phyloP scores from a whole-genome alignment of 208 protist species.

The Crithidia fasciculata region DNA sequence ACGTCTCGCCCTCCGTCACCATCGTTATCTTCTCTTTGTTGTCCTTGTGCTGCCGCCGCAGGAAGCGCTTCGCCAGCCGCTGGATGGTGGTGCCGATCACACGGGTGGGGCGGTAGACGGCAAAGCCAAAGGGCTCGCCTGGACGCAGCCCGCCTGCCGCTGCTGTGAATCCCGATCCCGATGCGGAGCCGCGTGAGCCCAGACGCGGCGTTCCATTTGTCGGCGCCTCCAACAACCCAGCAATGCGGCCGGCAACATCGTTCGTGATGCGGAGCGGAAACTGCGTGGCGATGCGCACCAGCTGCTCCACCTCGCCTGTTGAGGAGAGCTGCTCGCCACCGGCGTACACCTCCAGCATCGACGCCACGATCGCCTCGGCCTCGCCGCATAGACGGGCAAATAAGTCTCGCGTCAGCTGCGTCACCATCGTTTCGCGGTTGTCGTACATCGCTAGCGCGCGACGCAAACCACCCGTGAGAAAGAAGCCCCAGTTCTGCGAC shows the following conservation, averaged over 20 bases:
- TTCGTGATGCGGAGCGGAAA: slow-evolving; percentile 31
- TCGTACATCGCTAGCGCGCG: slow-evolving; percentile 29
- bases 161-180: neutral
- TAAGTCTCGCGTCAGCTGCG: slow-evolving; percentile 32
- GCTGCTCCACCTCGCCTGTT: slow-evolving; percentile 39
- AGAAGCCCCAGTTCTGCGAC: slow-evolving; percentile 62
- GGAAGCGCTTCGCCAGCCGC: slow-evolving; percentile 57
- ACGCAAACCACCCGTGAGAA: slow-evolving; percentile 40
- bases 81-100: slow-evolving; percentile 53
- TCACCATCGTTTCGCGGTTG: slow-evolving; percentile 18
- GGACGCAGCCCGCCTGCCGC: neutral
- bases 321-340: slow-evolving; percentile 20
- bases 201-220: neutral
- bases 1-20: slow-evolving; percentile 74
- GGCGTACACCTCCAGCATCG: slow-evolving; percentile 34
- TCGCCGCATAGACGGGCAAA: slow-evolving; percentile 30
- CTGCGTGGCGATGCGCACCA: slow-evolving; percentile 37
- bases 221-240: slow-evolving; percentile 16
- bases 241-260: slow-evolving; percentile 29
- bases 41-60: slow-evolving; percentile 56
- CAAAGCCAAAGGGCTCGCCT: slow-evolving; percentile 24
- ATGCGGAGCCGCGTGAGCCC: neutral
- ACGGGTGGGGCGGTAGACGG: slow-evolving; percentile 32
- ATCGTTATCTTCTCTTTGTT: slow-evolving; percentile 71
- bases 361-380: slow-evolving; percentile 41